phyloP scores from a whole-genome alignment of 306 rosid genomes.

The Cucurbita maxima region DNA sequence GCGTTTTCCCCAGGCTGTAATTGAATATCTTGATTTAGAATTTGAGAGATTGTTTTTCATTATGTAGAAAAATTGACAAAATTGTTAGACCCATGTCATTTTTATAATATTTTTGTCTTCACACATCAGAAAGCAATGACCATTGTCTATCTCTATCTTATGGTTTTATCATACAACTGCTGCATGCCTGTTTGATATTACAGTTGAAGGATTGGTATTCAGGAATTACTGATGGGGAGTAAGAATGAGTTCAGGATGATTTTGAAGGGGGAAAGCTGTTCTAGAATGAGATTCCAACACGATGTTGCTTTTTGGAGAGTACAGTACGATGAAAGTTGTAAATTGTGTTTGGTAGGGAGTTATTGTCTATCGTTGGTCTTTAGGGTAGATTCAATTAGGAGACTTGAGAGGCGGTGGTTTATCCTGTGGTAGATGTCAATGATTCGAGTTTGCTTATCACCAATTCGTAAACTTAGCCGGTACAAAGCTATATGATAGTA shows the following conservation, averaged over 20 bases:
- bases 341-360: too few relatives aligned
- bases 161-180: background rate
- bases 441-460: too few relatives aligned
- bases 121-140: background rate
- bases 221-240: background rate
- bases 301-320: too few relatives aligned
- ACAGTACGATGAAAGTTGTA: too few relatives aligned
- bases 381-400: too few relatives aligned
- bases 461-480: too few relatives aligned
- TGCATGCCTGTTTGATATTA: background rate
- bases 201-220: background rate
- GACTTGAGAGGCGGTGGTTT: too few relatives aligned
- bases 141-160: background rate
- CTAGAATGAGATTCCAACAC: too few relatives aligned
- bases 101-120: slow-evolving; percentile 18
- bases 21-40: slow-evolving; percentile 67
- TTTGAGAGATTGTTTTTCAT: slow-evolving; percentile 45
- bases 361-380: too few relatives aligned
- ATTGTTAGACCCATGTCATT: slow-evolving; percentile 28
- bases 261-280: background rate
- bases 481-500: too few relatives aligned
- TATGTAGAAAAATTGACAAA: slow-evolving; percentile 47
- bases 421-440: too few relatives aligned
- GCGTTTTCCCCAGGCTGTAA: slow-evolving; percentile 44
- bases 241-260: background rate